Evolutionary conservation across 2,329 filamentous ascomycete species (phyloP).

Genomic region (Apiospora sp.): DNA sequence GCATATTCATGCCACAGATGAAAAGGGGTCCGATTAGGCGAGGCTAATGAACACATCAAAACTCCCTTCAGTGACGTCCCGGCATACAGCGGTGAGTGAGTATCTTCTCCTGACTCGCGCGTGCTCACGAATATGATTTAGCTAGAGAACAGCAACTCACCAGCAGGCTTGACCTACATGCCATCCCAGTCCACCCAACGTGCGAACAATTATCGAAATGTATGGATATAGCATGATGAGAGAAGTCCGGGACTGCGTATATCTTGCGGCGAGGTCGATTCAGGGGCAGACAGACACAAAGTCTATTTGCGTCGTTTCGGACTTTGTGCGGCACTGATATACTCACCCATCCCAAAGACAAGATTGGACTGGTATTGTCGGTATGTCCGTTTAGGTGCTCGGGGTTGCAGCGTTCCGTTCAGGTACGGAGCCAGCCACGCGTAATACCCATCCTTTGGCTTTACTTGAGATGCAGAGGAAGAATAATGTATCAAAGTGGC

Average conservation of each 20-base stretch:
- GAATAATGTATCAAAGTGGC: neutral
- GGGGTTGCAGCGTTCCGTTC: conserved; percentile 13
- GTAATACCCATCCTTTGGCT: neutral
- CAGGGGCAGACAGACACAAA: neutral
- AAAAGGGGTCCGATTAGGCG: neutral
- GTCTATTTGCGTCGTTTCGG: neutral
- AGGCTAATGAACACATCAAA: neutral
- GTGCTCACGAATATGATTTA: neutral
- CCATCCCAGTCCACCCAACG: neutral
- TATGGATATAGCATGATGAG: neutral
- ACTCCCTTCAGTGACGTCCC: neutral
- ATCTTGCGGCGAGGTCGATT: neutral
- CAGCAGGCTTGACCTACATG: neutral
- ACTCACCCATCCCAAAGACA: neutral
- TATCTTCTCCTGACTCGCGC: conserved; percentile 1
- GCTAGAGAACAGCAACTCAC: neutral
- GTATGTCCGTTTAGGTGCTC: neutral
- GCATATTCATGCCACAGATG: neutral
- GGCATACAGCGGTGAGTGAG: conserved; percentile 16
- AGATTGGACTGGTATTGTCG: neutral
- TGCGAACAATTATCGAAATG: neutral
- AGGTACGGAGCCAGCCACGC: conserved; percentile 6
- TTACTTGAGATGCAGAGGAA: neutral
- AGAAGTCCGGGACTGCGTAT: neutral
- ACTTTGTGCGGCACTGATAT: neutral